These are phyloP conservation scores for Exophiala xenobiotica DNA, from an alignment of 2,329 filamentous ascomycete species.

Conservation along the genomic window DNA sequence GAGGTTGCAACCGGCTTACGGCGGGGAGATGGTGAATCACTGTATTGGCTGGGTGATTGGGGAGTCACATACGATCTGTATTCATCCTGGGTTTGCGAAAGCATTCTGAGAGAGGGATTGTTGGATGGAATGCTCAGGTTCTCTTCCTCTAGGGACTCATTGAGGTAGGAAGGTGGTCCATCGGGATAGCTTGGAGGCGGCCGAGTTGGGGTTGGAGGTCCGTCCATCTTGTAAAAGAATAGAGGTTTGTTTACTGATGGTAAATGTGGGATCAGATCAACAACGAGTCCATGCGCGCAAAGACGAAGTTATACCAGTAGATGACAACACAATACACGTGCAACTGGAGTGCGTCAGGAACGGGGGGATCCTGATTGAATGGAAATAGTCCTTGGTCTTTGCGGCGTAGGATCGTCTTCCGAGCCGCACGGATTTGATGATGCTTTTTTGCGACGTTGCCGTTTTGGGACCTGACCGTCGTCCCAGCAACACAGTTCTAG, in stretches of 20 bases:
- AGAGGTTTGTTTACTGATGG: slow-evolving; percentile 20
- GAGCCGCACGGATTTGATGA: no score
- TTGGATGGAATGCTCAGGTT: slow-evolving; percentile 36
- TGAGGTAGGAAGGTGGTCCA: slow-evolving; percentile 44
- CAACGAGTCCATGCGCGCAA: slow-evolving; percentile 19
- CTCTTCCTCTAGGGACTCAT: slow-evolving; percentile 33
- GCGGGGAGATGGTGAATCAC: slow-evolving; percentile 18
- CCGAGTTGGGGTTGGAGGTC: slow-evolving; percentile 29
- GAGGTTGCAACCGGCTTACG: slow-evolving; percentile 25
- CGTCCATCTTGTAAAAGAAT: slow-evolving; percentile 21
- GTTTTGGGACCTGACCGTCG: no score
- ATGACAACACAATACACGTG: no score
- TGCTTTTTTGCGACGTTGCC: no score
- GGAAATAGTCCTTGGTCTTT: no score
- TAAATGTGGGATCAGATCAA: slow-evolving; percentile 16
- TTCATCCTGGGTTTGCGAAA: slow-evolving; percentile 43
- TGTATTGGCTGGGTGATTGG: slow-evolving; percentile 18
- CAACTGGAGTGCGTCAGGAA: no score
- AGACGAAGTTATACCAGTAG: slow-evolving; percentile 4
- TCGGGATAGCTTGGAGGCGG: slow-evolving; percentile 40
- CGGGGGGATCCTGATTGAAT: no score
- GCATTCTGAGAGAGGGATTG: slow-evolving; percentile 46
- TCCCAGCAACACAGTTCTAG: no score
- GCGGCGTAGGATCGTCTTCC: no score
- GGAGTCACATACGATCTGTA: slow-evolving; percentile 42